A percentile compares a stretch with the other conserved stretches of the same genome.
These are phyloP conservation scores for Miamiensis avidus DNA, from an alignment of 169 alveolate species.

Conservation along the genomic window DNA sequence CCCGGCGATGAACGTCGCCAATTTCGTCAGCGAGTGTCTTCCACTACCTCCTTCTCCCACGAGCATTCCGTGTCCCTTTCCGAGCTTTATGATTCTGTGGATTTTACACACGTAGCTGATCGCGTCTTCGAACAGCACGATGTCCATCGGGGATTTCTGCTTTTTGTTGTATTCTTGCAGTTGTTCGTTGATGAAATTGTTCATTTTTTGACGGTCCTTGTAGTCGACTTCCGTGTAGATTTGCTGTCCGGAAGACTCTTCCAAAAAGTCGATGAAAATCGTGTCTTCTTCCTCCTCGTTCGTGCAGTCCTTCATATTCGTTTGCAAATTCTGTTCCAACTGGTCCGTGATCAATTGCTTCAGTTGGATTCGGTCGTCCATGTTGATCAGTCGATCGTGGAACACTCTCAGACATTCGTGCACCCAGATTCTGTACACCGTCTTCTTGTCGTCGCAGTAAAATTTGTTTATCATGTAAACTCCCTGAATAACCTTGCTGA, in stretches of 20 bases:
- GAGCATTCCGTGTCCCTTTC: conserved; percentile 92
- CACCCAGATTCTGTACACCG: conserved; percentile 88
- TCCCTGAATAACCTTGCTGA: conserved; percentile 92
- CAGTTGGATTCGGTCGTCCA: conserved; percentile 83
- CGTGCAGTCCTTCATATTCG: conserved; percentile 60
- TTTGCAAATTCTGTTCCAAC: conserved; percentile 64
- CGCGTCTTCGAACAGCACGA: conserved; percentile 93
- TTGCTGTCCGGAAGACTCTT: conserved; percentile 65
- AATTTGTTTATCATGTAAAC: conserved; percentile 85
- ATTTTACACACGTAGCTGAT: conserved; percentile 85
- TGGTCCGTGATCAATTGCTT: conserved; percentile 72
- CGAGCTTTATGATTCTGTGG: conserved; percentile 79
- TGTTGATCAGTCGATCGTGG: conserved; percentile 88
- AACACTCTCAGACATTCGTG: conserved; percentile 93
- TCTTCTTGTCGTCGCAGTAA: conserved; percentile 86
- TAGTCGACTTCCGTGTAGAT: conserved; percentile 79
- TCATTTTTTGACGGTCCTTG: conserved; percentile 70
- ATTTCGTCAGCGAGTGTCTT: conserved; percentile 89
- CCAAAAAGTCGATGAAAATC: conserved; percentile 75
- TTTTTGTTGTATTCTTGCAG: conserved; percentile 84
- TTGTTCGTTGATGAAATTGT: conserved; percentile 70
- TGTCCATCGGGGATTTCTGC: conserved; percentile 82
- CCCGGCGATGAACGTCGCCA: conserved; percentile 86
- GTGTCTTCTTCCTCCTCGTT: conserved; percentile 72
- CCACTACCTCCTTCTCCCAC: conserved; percentile 96